Base-by-base conservation (phyloP, 176 grass and related monocot species). In the Bonia amplexicaulis region DNA sequence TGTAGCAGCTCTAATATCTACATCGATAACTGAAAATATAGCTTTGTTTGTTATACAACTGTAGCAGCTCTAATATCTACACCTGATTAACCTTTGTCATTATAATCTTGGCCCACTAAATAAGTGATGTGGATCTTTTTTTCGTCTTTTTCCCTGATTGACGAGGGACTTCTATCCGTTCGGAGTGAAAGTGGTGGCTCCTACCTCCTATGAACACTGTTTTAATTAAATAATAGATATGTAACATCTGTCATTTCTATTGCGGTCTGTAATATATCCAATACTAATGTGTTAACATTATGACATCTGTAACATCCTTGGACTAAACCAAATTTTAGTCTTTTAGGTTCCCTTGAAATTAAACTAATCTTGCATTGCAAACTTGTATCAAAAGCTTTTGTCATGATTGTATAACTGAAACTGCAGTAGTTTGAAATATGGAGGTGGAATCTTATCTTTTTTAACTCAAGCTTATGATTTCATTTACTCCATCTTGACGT, bases 401-500 rank as follows among this genome's bases (percentile, higher is more conserved):
- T 79, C 58, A 44, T 85, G 48, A 37, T 80, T 76, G 25, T 52
- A 27, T 68, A 41, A 51, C 2, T 72, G n/a, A 45, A 73, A 53
- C 13, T 72, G 57, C 40, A 51, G 9, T 73, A 61, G 33, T 83
- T 73, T 80, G 45, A 61, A 83, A 85, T 82, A 41, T 67, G 26
- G 47, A 60, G 6, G 22, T 66, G 54, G 16, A 65, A n/a, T 52
- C 75, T 52, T 73, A 61, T 72, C 16, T 78, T 61, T 45, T 68
- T 63, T 35, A 59, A 60, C n/a, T 74, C 10, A 62, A 29, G 25
- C 52, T 80, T 47, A 63, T 40, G 19, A 53, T 84, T 72, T 66
- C 13, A 64, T 85, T 77, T 73, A 31, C 41, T 85, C 52, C 44
- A 80, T 90, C 58, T 83, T 60, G 17, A 89, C 87, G 23, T 83